Base-by-base conservation (phyloP, 2,329 filamentous ascomycete genomes). In the Metarhizium guizhouense region DNA sequence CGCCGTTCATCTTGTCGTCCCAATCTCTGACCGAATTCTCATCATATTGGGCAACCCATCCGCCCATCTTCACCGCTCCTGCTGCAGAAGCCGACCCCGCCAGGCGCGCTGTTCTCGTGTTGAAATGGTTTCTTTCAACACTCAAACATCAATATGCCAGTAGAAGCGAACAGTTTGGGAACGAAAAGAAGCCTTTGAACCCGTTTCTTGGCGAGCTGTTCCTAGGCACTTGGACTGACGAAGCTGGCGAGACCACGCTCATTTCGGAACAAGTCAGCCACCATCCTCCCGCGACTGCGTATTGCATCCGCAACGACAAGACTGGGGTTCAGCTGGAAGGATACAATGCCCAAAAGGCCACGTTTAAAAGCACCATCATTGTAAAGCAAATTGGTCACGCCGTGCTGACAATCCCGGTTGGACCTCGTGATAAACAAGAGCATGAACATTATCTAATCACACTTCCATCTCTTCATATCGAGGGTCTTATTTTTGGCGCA, bases 161-260 rank as follows among this genome's bases (percentile, higher is more conserved):
- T 65, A 79, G 81, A 57, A 95, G 89, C 68, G 92, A 96, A 63
- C 76, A 84, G 64, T 85, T 80, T 60, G 91, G 90, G 52, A 94
- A 90, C 67, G 93, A 96, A 78, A 97, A 97, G 84, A 99, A 97
- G 78, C 93, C 93, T 2, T 75, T 99, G 57, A 97, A 99, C 68
- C 94, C 94, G 0, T 97, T 99, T 74, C 75, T 99, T 40, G 93
- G 93, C 56, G 93, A 99, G 76, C 81, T 97, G 38, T 97, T 96
- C 74, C 73, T 97, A 32, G 94, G 93, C 29, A 87, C 85, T 65
- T 99, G 94, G 94, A 83, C 87, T 57, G 89, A 95, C 67, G 80
- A 83, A 50, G 83, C 84, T 54, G 93, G 93, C 56, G 87, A 85
- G 51, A 97, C 94, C 32, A 83, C 87, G 63, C 80, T 99, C 61